phyloP scores from a whole-genome alignment of 768 basidiomycete genomes.

The Boletus speciosus region DNA sequence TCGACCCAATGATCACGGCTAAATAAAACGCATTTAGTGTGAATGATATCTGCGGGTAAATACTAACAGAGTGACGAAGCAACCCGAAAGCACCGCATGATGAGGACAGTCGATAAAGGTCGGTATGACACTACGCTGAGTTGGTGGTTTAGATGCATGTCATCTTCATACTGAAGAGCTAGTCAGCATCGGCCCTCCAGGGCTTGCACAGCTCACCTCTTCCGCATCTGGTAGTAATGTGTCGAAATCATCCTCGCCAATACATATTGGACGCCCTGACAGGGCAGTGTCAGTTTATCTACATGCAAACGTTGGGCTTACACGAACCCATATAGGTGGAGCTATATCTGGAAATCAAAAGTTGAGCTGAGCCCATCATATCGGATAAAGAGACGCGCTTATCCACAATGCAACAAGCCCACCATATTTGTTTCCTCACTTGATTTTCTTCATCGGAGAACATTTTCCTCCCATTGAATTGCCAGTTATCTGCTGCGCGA shows the following conservation, averaged over 20 bases:
- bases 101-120: conserved; percentile 38
- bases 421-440: conserved; percentile 75
- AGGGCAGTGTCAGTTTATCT: conserved; percentile 8
- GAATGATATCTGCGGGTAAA: conserved; percentile 3
- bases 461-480: conserved; percentile 53
- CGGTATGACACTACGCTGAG: conserved; percentile 38
- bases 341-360: conserved; percentile 46
- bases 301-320: background rate
- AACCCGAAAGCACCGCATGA: conserved; percentile 55
- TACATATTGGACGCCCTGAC: conserved; percentile 62
- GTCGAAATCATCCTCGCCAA: conserved; percentile 69
- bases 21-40: conserved; percentile 1
- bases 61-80: conserved; percentile 56
- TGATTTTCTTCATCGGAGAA: conserved; percentile 68
- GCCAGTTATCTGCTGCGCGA: conserved; percentile 74
- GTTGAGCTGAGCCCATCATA: conserved; percentile 1
- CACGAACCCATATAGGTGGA: conserved; percentile 69
- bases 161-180: conserved; percentile 52
- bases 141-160: conserved; percentile 49
- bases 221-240: conserved; percentile 56
- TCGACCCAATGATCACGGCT: conserved; percentile 67
- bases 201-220: conserved; percentile 37
- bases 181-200: conserved; percentile 5
- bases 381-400: conserved; percentile 43
- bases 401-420: conserved; percentile 69